Evolutionary conservation across 2,329 filamentous ascomycete genomes (phyloP).

Genomic region (Penicillium thymicola): DNA sequence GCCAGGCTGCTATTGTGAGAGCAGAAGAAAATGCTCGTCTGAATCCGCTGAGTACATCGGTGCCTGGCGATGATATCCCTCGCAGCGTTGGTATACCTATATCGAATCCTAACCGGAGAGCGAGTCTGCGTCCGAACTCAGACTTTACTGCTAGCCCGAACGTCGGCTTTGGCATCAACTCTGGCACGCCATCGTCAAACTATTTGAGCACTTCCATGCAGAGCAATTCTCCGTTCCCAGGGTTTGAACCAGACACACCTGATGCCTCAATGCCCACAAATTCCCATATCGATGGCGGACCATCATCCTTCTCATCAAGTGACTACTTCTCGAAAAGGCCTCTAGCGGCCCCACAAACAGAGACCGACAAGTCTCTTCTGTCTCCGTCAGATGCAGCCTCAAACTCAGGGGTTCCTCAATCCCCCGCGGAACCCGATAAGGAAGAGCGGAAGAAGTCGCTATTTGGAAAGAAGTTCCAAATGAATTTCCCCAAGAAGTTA

Average conservation of each 20-base stretch:
- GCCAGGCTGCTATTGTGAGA: constrained; percentile 64
- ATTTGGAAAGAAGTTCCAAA: constrained; percentile 81
- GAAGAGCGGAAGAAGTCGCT: constrained; percentile 62
- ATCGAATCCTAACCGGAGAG: constrained; percentile 36
- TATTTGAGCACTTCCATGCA: constrained; percentile 30
- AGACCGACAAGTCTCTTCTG: constrained; percentile 50
- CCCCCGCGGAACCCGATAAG: constrained; percentile 57
- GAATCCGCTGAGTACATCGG: constrained; percentile 58
- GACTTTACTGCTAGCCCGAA: constrained; percentile 59
- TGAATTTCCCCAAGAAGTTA: constrained; percentile 76
- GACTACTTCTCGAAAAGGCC: constrained; percentile 74
- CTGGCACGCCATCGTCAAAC: constrained; percentile 50
- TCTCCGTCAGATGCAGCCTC: constrained; percentile 44
- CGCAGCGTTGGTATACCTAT: constrained; percentile 30
- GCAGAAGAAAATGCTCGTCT: constrained; percentile 57
- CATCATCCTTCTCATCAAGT: constrained; percentile 53
- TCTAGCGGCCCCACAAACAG: constrained; percentile 36
- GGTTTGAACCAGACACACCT: constrained; percentile 28
- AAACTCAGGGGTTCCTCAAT: constrained; percentile 45
- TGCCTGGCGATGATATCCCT: constrained; percentile 51
- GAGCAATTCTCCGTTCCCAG: constrained; percentile 30
- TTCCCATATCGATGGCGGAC: constrained; percentile 44
- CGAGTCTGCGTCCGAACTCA: constrained; percentile 61
- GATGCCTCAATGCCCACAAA: constrained; percentile 48
- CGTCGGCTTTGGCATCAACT: constrained; percentile 73